Base-by-base conservation (phyloP, 495 filamentous ascomycete genomes). In the Daldinia loculata region DNA sequence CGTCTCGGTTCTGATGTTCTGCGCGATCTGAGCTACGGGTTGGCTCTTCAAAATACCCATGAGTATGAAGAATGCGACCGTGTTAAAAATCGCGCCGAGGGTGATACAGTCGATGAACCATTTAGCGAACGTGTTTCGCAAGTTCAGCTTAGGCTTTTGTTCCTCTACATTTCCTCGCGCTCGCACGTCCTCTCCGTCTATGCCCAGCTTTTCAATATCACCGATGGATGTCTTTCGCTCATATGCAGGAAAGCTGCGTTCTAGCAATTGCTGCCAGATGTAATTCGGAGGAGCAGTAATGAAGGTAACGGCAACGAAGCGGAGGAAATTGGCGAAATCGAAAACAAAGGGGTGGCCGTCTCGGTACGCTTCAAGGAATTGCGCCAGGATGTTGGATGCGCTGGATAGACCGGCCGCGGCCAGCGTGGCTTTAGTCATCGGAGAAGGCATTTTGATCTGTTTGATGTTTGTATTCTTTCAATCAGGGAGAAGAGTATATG, bases 31-130 rank as follows among this genome's bases (percentile, higher is more conserved):
- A 15, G 39, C 68, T 24, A 56, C 3, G 9, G 70, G 19, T 55
- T 78, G 76, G 30, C 60, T 17, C 61, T 78, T 78, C 56, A 78
- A 39, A 38, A 77, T 58, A 53, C 76, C 74, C 75, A 78, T 78
- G 15, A 78, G 72, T 17, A 75, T 9, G 67, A 78, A 75, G 70
- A 78, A 78, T 34, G 75, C 74, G 60, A 74, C 72, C 32, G 76
- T 78, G 60, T 78, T 78, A 63, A 77, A 64, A 45, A 78, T 68
- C 4, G 76, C 76, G 61, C 76, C 76, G 17, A 78, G 56, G 8
- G 76, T 77, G 57, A 78, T 77, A 43, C 76, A 78, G 63, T 78
- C 76, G 43, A 78, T 77, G 58, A 78, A 78, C 74, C 76, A 78
- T 32, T 78, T 78, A 8, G 72, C 24, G 29, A 78, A 52, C 3